Percentiles rank a stretch among this genome's conserved stretches.
phyloP scores from a whole-genome alignment of 2,329 filamentous ascomycete genomes.

The Xylaria sp. region DNA sequence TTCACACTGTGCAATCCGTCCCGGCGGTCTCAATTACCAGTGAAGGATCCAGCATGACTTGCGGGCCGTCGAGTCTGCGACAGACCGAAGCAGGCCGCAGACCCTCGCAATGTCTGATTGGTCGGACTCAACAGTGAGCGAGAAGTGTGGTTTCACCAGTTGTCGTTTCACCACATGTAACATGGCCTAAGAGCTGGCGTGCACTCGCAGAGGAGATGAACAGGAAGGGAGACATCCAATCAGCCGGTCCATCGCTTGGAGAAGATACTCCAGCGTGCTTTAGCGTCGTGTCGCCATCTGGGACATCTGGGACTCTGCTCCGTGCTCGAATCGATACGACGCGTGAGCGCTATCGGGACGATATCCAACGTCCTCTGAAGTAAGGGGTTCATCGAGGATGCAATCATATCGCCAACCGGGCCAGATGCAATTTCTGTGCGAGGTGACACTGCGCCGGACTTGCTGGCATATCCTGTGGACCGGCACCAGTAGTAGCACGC shows the following conservation, averaged over 20 bases:
- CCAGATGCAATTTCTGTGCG: not conserved
- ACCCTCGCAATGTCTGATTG: not conserved
- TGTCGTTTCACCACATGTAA: not conserved
- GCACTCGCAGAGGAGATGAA: not conserved
- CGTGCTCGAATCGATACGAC: not conserved
- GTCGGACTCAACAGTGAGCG: not conserved
- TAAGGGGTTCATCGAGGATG: not conserved
- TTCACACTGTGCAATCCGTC: not conserved
- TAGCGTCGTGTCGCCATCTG: not conserved
- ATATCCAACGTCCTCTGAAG: not conserved
- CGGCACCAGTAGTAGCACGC: not conserved
- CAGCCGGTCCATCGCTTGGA: not conserved
- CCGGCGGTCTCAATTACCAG: not conserved
- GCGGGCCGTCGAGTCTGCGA: not conserved
- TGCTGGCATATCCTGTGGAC: not conserved
- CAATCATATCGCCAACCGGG: not conserved
- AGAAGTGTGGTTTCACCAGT: not conserved
- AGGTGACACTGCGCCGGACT: conserved; percentile 8
- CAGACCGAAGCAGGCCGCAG: not conserved
- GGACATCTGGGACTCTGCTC: not conserved
- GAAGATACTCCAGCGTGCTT: not conserved
- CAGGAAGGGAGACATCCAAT: not conserved
- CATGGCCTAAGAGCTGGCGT: not conserved
- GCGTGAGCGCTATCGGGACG: too few species aligned
- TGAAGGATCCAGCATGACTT: not conserved